Percentiles rank a stretch among this genome's conserved stretches.
Evolutionary conservation across 2,329 filamentous ascomycete genomes (phyloP).

Genomic region (Chaetothyriales sp.): DNA sequence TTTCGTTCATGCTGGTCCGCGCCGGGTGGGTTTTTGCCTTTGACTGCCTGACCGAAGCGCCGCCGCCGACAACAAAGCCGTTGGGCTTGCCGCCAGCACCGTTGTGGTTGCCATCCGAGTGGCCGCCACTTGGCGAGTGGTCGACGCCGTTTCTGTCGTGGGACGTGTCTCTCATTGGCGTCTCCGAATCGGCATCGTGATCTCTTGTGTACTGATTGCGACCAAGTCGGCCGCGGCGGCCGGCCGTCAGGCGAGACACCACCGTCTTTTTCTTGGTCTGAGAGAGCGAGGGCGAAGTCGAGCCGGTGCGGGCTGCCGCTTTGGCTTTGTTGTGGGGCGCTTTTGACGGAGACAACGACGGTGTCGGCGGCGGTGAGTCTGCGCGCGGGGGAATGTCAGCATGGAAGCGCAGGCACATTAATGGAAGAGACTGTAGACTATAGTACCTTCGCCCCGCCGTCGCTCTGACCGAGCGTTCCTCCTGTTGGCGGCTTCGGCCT

Average conservation of each 20-base stretch:
- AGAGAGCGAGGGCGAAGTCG: constrained; percentile 29
- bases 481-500: constrained; percentile 62
- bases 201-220: constrained; percentile 77
- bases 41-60: constrained; percentile 44
- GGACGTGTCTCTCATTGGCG: constrained; percentile 19
- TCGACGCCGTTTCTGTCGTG: constrained; percentile 15
- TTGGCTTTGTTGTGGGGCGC: constrained; percentile 26
- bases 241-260: constrained; percentile 20
- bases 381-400: constrained; percentile 4
- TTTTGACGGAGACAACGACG: constrained; percentile 41
- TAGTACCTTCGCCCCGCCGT: constrained; percentile 63
- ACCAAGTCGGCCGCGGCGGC: constrained; percentile 51
- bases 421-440: neutral
- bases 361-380: constrained; percentile 62
- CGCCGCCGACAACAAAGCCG: constrained; percentile 44
- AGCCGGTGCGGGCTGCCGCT: constrained; percentile 31
- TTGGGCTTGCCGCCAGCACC: constrained; percentile 26
- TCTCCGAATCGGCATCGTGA: constrained; percentile 29
- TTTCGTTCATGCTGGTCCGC: constrained; percentile 67
- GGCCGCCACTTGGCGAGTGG: constrained; percentile 24
- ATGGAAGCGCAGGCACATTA: neutral
- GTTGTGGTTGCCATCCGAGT: constrained; percentile 22
- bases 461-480: constrained; percentile 71
- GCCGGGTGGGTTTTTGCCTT: constrained; percentile 46
- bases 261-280: constrained; percentile 41